Evolutionary conservation across 176 grass and related monocot species (phyloP).

Genomic region (Saccharum spontaneum): DNA sequence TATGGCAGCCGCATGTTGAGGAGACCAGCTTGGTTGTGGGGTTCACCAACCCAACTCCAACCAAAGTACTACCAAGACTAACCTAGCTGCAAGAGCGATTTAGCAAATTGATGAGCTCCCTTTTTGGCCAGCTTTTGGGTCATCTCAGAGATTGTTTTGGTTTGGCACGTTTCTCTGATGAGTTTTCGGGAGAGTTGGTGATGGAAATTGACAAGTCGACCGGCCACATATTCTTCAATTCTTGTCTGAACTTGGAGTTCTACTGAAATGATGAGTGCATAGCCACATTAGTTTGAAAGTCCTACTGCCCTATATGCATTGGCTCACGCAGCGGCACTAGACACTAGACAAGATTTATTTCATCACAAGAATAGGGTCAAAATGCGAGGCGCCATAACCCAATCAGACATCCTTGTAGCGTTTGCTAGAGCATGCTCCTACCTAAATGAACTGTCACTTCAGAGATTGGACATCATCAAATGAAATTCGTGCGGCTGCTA

Average conservation of each 20-base stretch:
- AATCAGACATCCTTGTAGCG: neutral
- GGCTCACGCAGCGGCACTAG: neutral
- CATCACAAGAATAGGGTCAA: neutral
- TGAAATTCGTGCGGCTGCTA: neutral
- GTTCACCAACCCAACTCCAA: conserved; percentile 47
- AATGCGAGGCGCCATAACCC: neutral
- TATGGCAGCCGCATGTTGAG: conserved; percentile 1
- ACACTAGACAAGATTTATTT: neutral
- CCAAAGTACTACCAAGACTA: conserved; percentile 35
- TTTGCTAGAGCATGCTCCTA: neutral
- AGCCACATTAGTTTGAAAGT: neutral
- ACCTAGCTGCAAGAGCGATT: neutral
- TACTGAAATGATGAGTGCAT: neutral
- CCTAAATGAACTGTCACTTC: neutral
- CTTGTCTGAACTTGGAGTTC: neutral
- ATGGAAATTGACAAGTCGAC: conserved; percentile 16
- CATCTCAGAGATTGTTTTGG: conserved; percentile 5
- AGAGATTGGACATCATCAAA: neutral
- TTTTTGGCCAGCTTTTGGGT: conserved; percentile 23
- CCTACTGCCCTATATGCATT: neutral
- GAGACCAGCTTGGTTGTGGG: conserved; percentile 29
- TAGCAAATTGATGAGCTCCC: neutral
- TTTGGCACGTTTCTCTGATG: conserved; percentile 28
- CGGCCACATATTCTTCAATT: neutral
- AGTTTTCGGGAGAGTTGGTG: conserved; percentile 35